A percentile compares a stretch with the other conserved stretches of the same genome.
phyloP scores from a whole-genome alignment of 306 rosid genomes.

The Corylus americana region DNA sequence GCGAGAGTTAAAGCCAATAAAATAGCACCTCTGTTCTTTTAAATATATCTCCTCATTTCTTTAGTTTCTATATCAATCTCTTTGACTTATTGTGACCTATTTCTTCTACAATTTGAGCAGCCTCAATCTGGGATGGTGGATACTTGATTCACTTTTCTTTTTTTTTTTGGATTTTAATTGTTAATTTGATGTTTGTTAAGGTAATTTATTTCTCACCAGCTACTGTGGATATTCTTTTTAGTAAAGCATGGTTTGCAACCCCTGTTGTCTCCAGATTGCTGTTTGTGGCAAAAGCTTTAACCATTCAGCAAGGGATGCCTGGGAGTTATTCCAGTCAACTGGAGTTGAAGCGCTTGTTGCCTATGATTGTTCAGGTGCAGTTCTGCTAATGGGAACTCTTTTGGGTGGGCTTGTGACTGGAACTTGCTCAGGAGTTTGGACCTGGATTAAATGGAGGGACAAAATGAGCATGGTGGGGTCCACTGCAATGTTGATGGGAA shows the following conservation, averaged over 20 bases:
- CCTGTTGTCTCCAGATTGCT: slow-evolving; percentile 63
- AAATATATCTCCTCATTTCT: not conserved
- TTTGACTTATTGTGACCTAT: not conserved
- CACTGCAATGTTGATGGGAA: slow-evolving; percentile 95
- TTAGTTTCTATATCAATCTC: not conserved
- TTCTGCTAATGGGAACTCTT: slow-evolving; percentile 84
- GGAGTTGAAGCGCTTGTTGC: slow-evolving; percentile 95
- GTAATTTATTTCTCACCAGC: slow-evolving; percentile 7
- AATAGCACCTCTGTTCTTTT: not conserved
- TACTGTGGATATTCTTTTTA: slow-evolving; percentile 11
- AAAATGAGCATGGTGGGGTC: slow-evolving; percentile 88
- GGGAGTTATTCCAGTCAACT: slow-evolving; percentile 98
- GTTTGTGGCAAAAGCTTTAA: slow-evolving; percentile 92
- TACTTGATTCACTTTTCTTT: not conserved
- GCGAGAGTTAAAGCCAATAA: not conserved
- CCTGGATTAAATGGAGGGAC: slow-evolving; percentile 76
- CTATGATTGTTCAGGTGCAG: slow-evolving; percentile 95
- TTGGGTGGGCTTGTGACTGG: slow-evolving; percentile 89
- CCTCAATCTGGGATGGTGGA: slow-evolving; percentile 3
- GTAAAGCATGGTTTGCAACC: slow-evolving; percentile 14
- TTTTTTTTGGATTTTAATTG: not conserved
- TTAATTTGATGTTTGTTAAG: not conserved
- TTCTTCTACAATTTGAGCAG: not conserved
- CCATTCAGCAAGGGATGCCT: slow-evolving; percentile 96
- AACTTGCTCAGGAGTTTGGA: slow-evolving; percentile 93